Percentiles rank a stretch among this genome's conserved stretches.
Evolutionary conservation across 306 rosid genomes (phyloP).

Genomic region (Carpinus fangiana): DNA sequence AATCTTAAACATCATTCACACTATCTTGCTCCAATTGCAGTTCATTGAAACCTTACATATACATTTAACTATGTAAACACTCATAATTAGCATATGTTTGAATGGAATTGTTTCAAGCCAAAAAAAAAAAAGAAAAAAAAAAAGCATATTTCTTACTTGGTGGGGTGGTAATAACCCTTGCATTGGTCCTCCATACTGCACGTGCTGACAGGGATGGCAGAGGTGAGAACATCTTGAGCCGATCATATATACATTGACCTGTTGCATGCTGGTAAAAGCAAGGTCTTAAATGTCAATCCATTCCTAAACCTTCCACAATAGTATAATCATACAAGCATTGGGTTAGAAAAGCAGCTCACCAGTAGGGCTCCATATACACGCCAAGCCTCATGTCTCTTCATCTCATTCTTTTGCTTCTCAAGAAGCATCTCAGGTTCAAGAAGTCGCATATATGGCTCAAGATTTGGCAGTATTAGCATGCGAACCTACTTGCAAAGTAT

Average conservation of each 20-base stretch:
- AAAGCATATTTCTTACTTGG: constrained; percentile 31
- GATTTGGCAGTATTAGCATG: constrained; percentile 76
- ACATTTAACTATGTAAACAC: neutral
- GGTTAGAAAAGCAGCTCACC: constrained; percentile 44
- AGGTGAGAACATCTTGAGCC: constrained; percentile 42
- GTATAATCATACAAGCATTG: neutral
- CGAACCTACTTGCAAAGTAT: constrained; percentile 52
- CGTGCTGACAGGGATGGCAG: constrained; percentile 28
- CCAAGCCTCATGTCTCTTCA: constrained; percentile 90
- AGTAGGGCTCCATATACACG: constrained; percentile 80
- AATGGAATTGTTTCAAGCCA: neutral
- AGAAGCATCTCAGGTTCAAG: constrained; percentile 85
- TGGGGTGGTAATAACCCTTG: constrained; percentile 7
- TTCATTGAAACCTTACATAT: neutral
- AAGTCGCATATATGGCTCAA: constrained; percentile 68
- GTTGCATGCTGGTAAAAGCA: constrained; percentile 45
- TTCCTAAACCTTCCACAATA: neutral
- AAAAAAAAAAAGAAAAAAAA: no score
- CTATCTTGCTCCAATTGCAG: neutral
- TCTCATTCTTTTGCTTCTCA: constrained; percentile 76
- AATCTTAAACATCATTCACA: neutral
- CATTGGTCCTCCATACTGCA: constrained; percentile 25
- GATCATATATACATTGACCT: constrained; percentile 44
- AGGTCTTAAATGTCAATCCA: neutral
- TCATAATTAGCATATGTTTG: neutral